Percentiles rank a stretch among this genome's conserved stretches.
These are phyloP conservation scores for Lactifluus subvellereus DNA, from an alignment of 768 basidiomycete genomes.

Conservation along the genomic window DNA sequence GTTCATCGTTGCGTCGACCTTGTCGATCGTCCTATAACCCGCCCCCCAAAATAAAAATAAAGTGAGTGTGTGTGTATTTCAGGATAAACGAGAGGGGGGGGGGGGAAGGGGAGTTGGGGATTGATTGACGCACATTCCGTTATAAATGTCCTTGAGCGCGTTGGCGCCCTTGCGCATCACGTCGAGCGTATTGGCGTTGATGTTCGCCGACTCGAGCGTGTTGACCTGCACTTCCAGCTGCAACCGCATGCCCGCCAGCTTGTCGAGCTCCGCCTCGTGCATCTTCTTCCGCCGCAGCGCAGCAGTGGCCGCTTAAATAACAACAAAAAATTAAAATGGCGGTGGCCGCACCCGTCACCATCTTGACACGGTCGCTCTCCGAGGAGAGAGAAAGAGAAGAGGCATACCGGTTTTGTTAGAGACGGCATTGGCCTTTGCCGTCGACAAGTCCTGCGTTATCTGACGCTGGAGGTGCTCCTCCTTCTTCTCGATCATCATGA, in stretches of 20 bases:
- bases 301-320: constrained; percentile 64
- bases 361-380: too few species aligned
- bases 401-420: constrained; percentile 84
- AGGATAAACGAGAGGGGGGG: neutral
- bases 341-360: too few species aligned
- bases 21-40: constrained; percentile 62
- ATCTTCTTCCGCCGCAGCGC: constrained; percentile 93
- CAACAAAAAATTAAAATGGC: neutral
- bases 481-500: constrained; percentile 98
- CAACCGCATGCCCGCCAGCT: constrained; percentile 75
- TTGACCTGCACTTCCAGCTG: constrained; percentile 97
- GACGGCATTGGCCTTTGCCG: constrained; percentile 89
- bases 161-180: constrained; percentile 95
- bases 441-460: constrained; percentile 90
- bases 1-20: constrained; percentile 88
- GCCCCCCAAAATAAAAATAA: neutral
- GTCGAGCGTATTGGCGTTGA: constrained; percentile 95
- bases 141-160: constrained; percentile 86
- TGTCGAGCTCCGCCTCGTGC: constrained; percentile 79
- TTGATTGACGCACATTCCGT: constrained; percentile 63
- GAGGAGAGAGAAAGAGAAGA: neutral
- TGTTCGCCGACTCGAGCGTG: constrained; percentile 93
- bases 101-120: too few species aligned
- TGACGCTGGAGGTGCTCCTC: constrained; percentile 95
- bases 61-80: neutral